Conservation (phyloP, 208 protist species). For the Crithidia thermophila region DNA sequence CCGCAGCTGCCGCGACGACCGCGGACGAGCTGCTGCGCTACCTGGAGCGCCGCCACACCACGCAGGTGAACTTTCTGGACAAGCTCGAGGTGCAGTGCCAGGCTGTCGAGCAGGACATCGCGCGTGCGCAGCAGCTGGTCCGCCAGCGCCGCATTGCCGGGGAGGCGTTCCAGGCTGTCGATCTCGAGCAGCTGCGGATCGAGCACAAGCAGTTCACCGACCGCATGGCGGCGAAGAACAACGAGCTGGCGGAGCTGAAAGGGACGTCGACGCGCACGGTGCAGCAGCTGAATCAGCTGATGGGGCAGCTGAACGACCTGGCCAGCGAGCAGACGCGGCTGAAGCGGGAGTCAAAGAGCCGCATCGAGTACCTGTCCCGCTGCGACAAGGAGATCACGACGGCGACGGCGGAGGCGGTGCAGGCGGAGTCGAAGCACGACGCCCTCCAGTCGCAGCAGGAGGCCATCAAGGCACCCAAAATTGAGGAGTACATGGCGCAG, state of each 20-base stretch:
- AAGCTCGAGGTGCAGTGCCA: slow-evolving; percentile 89
- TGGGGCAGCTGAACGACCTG: slow-evolving; percentile 86
- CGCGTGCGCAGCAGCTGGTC: slow-evolving; percentile 83
- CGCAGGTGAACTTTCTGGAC: slow-evolving; percentile 81
- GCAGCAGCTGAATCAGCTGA: slow-evolving; percentile 91
- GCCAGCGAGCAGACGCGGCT: slow-evolving; percentile 81
- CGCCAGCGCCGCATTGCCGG: slow-evolving; percentile 91
- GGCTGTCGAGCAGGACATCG: slow-evolving; percentile 76
- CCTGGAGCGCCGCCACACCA: slow-evolving; percentile 62
- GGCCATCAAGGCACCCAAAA: slow-evolving; percentile 91
- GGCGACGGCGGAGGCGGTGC: slow-evolving; percentile 69
- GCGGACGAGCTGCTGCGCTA: slow-evolving; percentile 91
- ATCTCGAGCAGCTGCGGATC: slow-evolving; percentile 97
- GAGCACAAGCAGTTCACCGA: slow-evolving; percentile 96
- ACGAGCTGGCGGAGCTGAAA: slow-evolving; percentile 94
- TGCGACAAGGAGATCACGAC: slow-evolving; percentile 65
- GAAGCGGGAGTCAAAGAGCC: slow-evolving; percentile 85
- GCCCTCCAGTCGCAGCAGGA: slow-evolving; percentile 85
- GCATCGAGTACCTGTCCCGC: slow-evolving; percentile 71
- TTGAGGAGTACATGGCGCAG: slow-evolving; percentile 94
- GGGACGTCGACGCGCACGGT: slow-evolving; percentile 94
- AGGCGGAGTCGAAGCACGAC: slow-evolving; percentile 72
- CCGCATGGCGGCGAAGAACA: slow-evolving; percentile 94
- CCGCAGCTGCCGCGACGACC: slow-evolving; percentile 26
- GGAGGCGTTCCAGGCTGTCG: slow-evolving; percentile 93